Evolutionary conservation across 1,139 yeast species (phyloP), one percentile per base, ranked within the genome.

Genomic region (Hanseniaspora sp.): DNA sequence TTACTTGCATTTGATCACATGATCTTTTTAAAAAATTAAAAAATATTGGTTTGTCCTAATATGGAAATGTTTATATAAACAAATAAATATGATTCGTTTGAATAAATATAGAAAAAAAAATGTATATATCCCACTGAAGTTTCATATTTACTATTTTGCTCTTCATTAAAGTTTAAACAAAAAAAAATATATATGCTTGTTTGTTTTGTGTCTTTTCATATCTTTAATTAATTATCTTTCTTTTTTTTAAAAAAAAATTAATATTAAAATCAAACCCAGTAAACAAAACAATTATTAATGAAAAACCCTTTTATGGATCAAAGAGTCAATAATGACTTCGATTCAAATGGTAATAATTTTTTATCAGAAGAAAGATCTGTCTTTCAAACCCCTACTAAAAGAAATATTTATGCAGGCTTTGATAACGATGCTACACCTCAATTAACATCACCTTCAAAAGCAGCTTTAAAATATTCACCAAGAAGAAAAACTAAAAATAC

Each of bases 391-490:
- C 53, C 53, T 33, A 29, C 48, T 13, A 45, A 43, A 48, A 39
- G 30, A 31, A 48, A 48, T 17, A 28, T 37, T 13, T 53, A 53
- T 28, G 28, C 52, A n/a, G 34, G 46, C 5, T 39, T 53, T 35
- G 34, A 43, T 34, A 44, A 40, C n/a, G 46, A 45, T 37, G 48
- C 53, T 17, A 51, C 54, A 17, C 54, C 49, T 9, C 59, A 61
- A 31, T 54, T 54, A 34, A 44, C 55, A 18, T 72, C 76, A 1
- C 76, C 77, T 2, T 73, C 76, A 0, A 73, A 67, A 55, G 74
- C 76, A n/a, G 76, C 76, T 6, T 57, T 71, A 55, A 64, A 66
- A 51, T 67, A 67, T 51, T 66, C 69, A 23, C 70, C 70, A 13
- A 67, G 64, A 43, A 65, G 68, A 55, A 63, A 67, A 38, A 59